These are phyloP conservation scores for Saccharomyces hybrid DNA, from an alignment of 1,139 yeast genomes.

Conservation along the genomic window DNA sequence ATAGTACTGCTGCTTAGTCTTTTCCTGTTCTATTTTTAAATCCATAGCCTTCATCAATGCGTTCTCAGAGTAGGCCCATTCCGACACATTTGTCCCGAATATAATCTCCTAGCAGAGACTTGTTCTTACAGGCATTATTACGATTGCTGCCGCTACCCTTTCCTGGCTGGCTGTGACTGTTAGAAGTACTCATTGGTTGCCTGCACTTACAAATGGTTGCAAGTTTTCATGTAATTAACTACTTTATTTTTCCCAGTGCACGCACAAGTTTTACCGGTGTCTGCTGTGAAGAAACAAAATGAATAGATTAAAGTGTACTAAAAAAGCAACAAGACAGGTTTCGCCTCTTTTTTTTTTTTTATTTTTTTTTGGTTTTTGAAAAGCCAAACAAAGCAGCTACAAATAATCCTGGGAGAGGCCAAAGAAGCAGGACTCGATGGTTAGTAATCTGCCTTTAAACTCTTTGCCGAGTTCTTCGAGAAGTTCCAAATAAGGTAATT, in stretches of 20 bases:
- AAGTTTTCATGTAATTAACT: not conserved
- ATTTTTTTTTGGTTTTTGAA: not conserved
- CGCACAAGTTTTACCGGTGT: not conserved
- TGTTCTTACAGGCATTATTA: not conserved
- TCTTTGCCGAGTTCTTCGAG: slow-evolving; percentile 1
- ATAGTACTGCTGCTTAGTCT: slow-evolving; percentile 74
- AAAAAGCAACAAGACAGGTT: not conserved
- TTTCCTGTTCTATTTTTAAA: slow-evolving; percentile 68
- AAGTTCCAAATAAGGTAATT: not conserved
- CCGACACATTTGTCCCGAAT: slow-evolving; percentile 19
- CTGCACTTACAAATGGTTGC: not conserved
- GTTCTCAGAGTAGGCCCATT: slow-evolving; percentile 39
- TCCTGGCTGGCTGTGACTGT: not conserved
- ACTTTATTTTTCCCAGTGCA: not conserved
- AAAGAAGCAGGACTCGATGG: not conserved
- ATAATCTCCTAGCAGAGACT: slow-evolving; percentile 13
- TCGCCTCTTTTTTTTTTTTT: not conserved
- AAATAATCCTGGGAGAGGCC: not conserved
- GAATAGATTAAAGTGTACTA: not conserved
- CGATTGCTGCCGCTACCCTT: not conserved
- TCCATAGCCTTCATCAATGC: slow-evolving; percentile 57
- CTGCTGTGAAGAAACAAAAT: not conserved
- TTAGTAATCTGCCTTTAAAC: not conserved
- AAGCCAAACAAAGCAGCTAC: not conserved
- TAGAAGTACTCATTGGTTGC: not conserved